Conservation (phyloP, 2,329 filamentous ascomycete genomes). For the Aspergillus sp. region DNA sequence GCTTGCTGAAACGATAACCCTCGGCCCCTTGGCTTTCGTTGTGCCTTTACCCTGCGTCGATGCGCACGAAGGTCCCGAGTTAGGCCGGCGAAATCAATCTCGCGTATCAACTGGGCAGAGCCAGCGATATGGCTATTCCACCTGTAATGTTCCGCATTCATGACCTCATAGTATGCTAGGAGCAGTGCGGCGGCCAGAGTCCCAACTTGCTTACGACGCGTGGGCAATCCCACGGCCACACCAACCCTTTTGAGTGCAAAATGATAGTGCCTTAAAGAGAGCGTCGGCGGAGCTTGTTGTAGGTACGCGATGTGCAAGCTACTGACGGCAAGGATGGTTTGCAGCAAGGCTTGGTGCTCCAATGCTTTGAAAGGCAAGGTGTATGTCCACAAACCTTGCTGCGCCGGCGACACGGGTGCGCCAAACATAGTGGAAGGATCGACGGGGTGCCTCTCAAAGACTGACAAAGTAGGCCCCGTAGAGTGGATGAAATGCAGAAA, state of each 20-base stretch:
- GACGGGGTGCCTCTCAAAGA: conserved; percentile 79
- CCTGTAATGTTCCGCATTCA: conserved; percentile 89
- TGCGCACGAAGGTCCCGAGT: conserved; percentile 68
- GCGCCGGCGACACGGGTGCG: conserved; percentile 59
- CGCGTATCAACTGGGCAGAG: conserved; percentile 75
- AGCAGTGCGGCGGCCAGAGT: conserved; percentile 87
- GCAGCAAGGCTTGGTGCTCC: conserved; percentile 80
- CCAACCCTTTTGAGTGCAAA: conserved; percentile 77
- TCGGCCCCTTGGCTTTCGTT: conserved; percentile 28
- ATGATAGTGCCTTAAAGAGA: conserved; percentile 89
- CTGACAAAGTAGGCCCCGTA: conserved; percentile 79
- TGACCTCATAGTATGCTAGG: conserved; percentile 89
- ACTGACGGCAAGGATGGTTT: conserved; percentile 84
- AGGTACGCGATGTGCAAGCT: conserved; percentile 86
- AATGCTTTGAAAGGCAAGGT: conserved; percentile 81
- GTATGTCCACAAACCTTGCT: conserved; percentile 64
- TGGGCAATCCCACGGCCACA: conserved; percentile 68
- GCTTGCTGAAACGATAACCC: conserved; percentile 18
- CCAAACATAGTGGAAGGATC: conserved; percentile 70
- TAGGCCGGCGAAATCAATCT: conserved; percentile 75
- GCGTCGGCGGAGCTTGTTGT: conserved; percentile 69
- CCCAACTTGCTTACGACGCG: conserved; percentile 69
- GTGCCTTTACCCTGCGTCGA: conserved; percentile 50
- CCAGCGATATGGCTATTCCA: conserved; percentile 93
- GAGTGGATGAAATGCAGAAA: conserved; percentile 92